Evolutionary conservation across 768 basidiomycete genomes (phyloP).

Genomic region (Lentinula boryana): DNA sequence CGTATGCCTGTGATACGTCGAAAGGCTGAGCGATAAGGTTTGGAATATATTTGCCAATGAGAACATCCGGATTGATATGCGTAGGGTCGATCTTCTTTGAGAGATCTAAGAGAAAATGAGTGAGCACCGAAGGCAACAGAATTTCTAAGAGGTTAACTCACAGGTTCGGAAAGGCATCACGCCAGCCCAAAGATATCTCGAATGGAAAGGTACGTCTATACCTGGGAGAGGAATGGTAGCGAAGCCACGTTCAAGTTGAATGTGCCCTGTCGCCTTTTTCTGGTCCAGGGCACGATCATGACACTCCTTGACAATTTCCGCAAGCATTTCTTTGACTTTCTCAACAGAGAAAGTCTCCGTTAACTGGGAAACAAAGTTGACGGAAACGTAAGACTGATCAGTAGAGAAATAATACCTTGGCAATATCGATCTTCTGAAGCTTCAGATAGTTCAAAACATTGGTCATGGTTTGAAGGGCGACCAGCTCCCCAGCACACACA

Average conservation of each 20-base stretch:
- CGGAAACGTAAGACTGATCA: not conserved
- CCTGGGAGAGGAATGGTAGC: conserved; percentile 94
- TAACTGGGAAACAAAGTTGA: conserved; percentile 39
- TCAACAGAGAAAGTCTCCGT: conserved; percentile 85
- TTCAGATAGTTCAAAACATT: conserved; percentile 97
- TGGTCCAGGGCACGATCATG: conserved; percentile 70
- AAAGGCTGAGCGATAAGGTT: conserved; percentile 92
- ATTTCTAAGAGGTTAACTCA: conserved; percentile 33
- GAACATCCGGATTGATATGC: conserved; percentile 90
- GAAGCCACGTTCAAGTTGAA: conserved; percentile 94
- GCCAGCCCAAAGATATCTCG: conserved; percentile 97
- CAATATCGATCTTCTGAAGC: conserved; percentile 90
- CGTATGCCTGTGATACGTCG: conserved; percentile 78
- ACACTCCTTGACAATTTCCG: conserved; percentile 84
- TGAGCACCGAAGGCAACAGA: not conserved
- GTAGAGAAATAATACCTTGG: conserved; percentile 48
- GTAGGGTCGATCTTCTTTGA: conserved; percentile 96
- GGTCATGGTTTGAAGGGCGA: conserved; percentile 89
- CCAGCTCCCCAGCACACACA: conserved; percentile 95
- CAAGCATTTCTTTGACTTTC: conserved; percentile 94
- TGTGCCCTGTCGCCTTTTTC: conserved; percentile 78
- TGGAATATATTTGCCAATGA: conserved; percentile 94
- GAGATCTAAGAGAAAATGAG: conserved; percentile 49
- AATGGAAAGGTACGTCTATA: conserved; percentile 99
- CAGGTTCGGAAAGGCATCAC: conserved; percentile 97